phyloP scores from a whole-genome alignment of 805 yeast genomes.

The Cyberlindnera xishuangbannaensis region DNA sequence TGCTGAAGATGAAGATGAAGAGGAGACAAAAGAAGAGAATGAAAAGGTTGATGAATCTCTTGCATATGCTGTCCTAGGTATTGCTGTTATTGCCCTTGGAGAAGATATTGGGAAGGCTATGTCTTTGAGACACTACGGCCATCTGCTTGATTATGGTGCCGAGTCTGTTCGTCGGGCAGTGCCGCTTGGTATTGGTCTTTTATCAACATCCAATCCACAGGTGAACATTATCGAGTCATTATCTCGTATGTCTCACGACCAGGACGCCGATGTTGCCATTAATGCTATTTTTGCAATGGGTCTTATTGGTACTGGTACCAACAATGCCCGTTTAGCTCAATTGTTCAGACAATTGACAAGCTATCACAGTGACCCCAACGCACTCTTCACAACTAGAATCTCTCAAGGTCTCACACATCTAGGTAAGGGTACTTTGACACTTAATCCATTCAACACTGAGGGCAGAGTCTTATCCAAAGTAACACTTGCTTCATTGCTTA shows the following conservation, averaged over 20 bases:
- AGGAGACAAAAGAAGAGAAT: constrained; percentile 30
- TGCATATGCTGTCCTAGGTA: constrained; percentile 90
- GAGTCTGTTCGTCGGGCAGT: constrained; percentile 87
- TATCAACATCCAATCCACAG: constrained; percentile 90
- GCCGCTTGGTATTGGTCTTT: constrained; percentile 96
- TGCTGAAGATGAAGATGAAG: constrained; percentile 25
- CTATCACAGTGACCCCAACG: constrained; percentile 88
- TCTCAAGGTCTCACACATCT: constrained; percentile 93
- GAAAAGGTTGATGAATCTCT: constrained; percentile 31
- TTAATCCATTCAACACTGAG: constrained; percentile 86
- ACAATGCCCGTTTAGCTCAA: constrained; percentile 96
- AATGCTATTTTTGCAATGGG: constrained; percentile 98
- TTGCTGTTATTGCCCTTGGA: constrained; percentile 94
- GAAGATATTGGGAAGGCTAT: constrained; percentile 97
- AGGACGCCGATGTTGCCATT: constrained; percentile 88
- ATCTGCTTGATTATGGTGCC: constrained; percentile 96
- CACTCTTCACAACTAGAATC: constrained; percentile 85
- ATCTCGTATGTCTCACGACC: constrained; percentile 94
- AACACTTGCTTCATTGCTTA: constrained; percentile 81
- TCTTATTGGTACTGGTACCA: constrained; percentile 96
- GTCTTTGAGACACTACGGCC: constrained; percentile 95
- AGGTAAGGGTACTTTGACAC: constrained; percentile 92
- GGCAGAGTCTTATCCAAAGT: constrained; percentile 83
- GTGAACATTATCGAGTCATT: constrained; percentile 96
- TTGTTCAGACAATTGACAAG: constrained; percentile 90